These are phyloP conservation scores for Daucus carota DNA, from an alignment of 129 eudicot genomes.

Conservation along the genomic window DNA sequence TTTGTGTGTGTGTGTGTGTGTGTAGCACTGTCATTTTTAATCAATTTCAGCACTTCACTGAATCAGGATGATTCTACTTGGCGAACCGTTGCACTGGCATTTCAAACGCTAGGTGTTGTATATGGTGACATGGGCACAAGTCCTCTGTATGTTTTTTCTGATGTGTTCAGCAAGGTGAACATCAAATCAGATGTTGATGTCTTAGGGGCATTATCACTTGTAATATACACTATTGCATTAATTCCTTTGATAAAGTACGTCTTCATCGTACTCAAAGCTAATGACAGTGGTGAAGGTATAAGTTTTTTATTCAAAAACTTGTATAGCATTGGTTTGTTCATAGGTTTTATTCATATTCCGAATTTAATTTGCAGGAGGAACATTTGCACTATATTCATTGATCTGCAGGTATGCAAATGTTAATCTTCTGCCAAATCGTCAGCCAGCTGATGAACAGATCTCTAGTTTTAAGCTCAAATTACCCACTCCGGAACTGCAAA, in stretches of 20 bases:
- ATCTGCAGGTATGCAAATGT: conserved; percentile 89
- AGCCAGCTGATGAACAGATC: conserved; percentile 80
- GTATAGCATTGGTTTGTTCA: neutral
- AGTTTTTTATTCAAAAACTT: conserved; percentile 5
- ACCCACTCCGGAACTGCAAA: conserved; percentile 88
- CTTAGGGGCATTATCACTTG: conserved; percentile 76
- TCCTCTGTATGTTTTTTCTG: conserved; percentile 84
- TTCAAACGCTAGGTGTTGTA: conserved; percentile 97
- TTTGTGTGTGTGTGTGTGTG: too few species aligned
- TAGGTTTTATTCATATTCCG: neutral
- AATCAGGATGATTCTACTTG: conserved; percentile 69
- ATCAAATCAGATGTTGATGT: conserved; percentile 73
- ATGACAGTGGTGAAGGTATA: conserved; percentile 93
- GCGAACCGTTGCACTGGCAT: conserved; percentile 73
- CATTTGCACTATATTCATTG: conserved; percentile 85
- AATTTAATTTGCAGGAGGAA: conserved; percentile 63
- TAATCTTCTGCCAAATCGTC: conserved; percentile 78
- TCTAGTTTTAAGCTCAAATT: conserved; percentile 84
- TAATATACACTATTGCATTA: conserved; percentile 89
- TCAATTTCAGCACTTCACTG: conserved; percentile 1
- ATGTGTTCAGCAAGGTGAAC: conserved; percentile 85
- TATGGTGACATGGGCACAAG: conserved; percentile 99
- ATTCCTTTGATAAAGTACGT: conserved; percentile 78
- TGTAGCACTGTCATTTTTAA: neutral
- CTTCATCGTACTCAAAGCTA: conserved; percentile 86